A percentile compares a stretch with the other conserved stretches of the same genome.
phyloP scores from a whole-genome alignment of 495 filamentous ascomycete species.

The Aspergillus saccharolyticus region DNA sequence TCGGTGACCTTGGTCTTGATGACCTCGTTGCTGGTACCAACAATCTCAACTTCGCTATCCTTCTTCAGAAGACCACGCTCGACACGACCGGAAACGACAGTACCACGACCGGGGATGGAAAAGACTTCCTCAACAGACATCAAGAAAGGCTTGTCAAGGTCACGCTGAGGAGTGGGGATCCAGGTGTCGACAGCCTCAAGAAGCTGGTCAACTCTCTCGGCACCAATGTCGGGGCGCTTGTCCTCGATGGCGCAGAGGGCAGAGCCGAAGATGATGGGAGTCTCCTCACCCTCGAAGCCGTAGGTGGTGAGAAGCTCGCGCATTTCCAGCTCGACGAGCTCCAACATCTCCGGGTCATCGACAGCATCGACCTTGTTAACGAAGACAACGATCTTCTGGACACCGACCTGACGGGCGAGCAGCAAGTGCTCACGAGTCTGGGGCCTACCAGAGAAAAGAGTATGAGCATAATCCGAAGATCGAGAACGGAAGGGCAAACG shows the following conservation, averaged over 20 bases:
- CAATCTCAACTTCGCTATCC: conserved; percentile 87
- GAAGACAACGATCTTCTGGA: conserved; percentile 96
- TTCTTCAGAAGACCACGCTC: conserved; percentile 91
- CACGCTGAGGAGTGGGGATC: conserved; percentile 91
- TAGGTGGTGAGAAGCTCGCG: conserved; percentile 87
- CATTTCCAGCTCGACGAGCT: conserved; percentile 99
- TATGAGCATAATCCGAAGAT: conserved; percentile 20
- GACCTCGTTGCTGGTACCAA: conserved; percentile 67
- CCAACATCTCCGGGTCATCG: conserved; percentile 98
- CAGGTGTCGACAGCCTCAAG: conserved; percentile 87
- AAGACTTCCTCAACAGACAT: conserved; percentile 99
- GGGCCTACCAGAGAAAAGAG: conserved; percentile 52
- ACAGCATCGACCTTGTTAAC: conserved; percentile 98
- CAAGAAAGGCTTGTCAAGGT: conserved; percentile 93
- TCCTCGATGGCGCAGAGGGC: conserved; percentile 92
- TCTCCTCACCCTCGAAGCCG: conserved; percentile 96
- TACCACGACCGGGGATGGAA: conserved; percentile 95
- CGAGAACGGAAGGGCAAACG: conserved; percentile 4
- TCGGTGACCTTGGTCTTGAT: conserved; percentile 99
- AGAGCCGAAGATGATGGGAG: conserved; percentile 92
- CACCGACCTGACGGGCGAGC: conserved; percentile 94
- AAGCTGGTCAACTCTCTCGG: conserved; percentile 78
- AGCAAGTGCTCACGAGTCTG: conserved; percentile 98
- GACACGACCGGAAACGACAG: conserved; percentile 92
- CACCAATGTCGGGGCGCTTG: conserved; percentile 81